Conservation (phyloP, 345 rosid species). For the Bruguiera sexangula region DNA sequence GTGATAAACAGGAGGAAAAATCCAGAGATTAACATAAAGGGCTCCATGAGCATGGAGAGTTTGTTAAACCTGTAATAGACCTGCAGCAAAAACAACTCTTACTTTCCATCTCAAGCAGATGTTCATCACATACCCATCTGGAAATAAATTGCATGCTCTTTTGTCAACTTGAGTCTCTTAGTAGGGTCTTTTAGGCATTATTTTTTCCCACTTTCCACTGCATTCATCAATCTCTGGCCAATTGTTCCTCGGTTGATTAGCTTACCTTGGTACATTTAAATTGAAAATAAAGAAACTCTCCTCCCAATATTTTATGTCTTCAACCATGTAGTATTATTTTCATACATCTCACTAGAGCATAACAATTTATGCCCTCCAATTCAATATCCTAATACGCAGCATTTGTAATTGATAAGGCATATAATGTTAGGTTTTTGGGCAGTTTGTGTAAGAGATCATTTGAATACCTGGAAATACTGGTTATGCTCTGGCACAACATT, state of each 20-base stretch:
- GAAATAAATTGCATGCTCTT: too few relatives aligned
- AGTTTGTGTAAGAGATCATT: slow-evolving; percentile 2
- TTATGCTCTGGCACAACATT: slow-evolving; percentile 90
- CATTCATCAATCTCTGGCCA: neutral
- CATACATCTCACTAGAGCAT: too few relatives aligned
- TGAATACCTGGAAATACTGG: slow-evolving; percentile 78
- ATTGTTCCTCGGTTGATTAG: neutral
- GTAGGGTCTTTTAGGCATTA: too few relatives aligned
- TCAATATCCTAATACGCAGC: too few relatives aligned
- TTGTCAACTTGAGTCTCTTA: too few relatives aligned
- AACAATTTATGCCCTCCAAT: too few relatives aligned
- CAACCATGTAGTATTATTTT: too few relatives aligned
- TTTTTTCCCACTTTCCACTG: neutral
- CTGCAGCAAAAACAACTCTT: slow-evolving; percentile 34
- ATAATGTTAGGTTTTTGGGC: neutral
- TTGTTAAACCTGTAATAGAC: slow-evolving; percentile 83
- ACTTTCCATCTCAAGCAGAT: neutral
- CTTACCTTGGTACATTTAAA: too few relatives aligned
- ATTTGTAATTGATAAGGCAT: neutral
- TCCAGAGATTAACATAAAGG: slow-evolving; percentile 81
- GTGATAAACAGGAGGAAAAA: slow-evolving; percentile 69
- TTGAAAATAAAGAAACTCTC: too few relatives aligned
- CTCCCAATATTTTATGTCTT: too few relatives aligned
- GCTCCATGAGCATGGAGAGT: slow-evolving; percentile 79
- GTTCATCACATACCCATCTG: too few relatives aligned